These are phyloP conservation scores for Pseudogymnoascus pannorum DNA, from an alignment of 2,329 filamentous ascomycete species.

Conservation along the genomic window DNA sequence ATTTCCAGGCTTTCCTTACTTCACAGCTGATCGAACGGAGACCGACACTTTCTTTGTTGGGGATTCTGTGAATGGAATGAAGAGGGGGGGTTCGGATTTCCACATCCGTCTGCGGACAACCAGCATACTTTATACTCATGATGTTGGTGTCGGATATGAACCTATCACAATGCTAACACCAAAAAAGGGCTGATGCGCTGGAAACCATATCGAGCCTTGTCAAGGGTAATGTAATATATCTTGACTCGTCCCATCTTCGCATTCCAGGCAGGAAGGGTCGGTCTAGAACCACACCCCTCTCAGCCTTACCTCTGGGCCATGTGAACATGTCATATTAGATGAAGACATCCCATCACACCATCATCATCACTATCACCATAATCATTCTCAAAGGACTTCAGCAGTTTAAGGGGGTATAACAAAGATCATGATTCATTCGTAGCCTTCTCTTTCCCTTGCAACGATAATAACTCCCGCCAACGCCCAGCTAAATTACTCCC, in stretches of 20 bases:
- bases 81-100: neutral
- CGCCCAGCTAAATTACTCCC: constrained; percentile 5
- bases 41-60: neutral
- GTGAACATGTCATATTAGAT: neutral
- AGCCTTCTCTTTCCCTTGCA: constrained; percentile 4
- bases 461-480: constrained; percentile 2
- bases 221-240: neutral
- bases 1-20: neutral
- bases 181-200: neutral
- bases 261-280: neutral
- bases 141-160: neutral
- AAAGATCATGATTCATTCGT: constrained; percentile 5
- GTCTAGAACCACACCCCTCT: neutral
- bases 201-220: neutral
- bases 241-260: neutral
- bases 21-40: neutral
- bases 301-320: neutral
- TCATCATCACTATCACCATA: too few species aligned
- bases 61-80: neutral
- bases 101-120: neutral
- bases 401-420: neutral
- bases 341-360: neutral
- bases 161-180: neutral
- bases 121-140: neutral
- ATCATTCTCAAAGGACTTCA: neutral